Evolutionary conservation across 768 basidiomycete species (phyloP).

Genomic region (Boletus insuetus): DNA sequence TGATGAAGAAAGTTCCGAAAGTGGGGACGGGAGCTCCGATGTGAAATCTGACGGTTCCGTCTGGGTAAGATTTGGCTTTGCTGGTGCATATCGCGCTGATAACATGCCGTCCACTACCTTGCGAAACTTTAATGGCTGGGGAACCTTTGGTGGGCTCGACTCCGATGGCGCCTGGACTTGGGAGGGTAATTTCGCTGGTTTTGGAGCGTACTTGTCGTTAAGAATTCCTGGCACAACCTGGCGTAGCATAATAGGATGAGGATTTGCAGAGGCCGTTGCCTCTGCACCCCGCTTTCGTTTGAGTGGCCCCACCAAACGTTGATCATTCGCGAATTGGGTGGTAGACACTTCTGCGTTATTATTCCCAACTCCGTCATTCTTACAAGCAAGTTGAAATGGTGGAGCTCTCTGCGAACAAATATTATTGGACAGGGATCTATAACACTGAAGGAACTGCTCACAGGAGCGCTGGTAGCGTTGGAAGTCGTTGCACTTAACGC

Average conservation of each 20-base stretch:
- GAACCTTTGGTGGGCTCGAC: conserved; percentile 18
- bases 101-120: conserved; percentile 40
- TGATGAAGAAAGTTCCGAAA: conserved; percentile 26
- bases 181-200: conserved; percentile 15
- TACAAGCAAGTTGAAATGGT: conserved; percentile 5
- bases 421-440: neutral
- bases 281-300: conserved; percentile 33
- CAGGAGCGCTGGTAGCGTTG: conserved; percentile 8
- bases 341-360: conserved; percentile 8
- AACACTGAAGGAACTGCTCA: conserved; percentile 10
- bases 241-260: conserved; percentile 31
- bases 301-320: conserved; percentile 16
- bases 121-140: conserved; percentile 36
- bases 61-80: conserved; percentile 14
- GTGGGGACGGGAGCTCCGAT: conserved; percentile 11
- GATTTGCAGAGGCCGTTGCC: conserved; percentile 14
- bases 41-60: conserved; percentile 1
- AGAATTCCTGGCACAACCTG: conserved; percentile 39
- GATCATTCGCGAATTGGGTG: conserved; percentile 6
- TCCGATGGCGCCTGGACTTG: conserved; percentile 10
- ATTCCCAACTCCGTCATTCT: conserved; percentile 10
- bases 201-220: conserved; percentile 27
- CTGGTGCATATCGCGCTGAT: conserved; percentile 25
- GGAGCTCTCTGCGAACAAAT: conserved; percentile 6
- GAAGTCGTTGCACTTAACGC: conserved; percentile 4